Percentiles rank a stretch among this genome's conserved stretches.
These are phyloP conservation scores for Simmondsia chinensis DNA, from an alignment of 148 eudicot genomes.

Conservation along the genomic window DNA sequence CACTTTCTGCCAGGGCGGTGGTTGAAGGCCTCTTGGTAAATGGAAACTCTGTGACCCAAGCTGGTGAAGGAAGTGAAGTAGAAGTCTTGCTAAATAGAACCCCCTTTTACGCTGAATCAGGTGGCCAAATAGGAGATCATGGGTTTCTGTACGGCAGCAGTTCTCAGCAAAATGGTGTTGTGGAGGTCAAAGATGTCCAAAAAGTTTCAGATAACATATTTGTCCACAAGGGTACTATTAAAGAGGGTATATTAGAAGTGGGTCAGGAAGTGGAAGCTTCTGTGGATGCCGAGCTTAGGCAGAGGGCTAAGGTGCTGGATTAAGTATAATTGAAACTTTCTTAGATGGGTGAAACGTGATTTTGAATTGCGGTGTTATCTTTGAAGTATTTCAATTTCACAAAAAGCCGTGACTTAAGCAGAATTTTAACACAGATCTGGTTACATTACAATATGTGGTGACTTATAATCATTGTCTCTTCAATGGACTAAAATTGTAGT, in stretches of 20 bases:
- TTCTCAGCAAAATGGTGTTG: slow-evolving; percentile 36
- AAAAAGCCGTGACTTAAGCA: too few relatives aligned
- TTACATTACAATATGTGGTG: too few relatives aligned
- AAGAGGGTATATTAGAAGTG: slow-evolving; percentile 60
- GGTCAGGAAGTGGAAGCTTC: slow-evolving; percentile 87
- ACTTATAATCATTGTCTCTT: too few relatives aligned
- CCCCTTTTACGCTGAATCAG: slow-evolving; percentile 98
- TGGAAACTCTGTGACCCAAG: slow-evolving; percentile 57
- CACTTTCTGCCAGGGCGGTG: slow-evolving; percentile 53
- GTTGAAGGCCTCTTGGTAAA: slow-evolving; percentile 64
- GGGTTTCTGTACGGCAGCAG: slow-evolving; percentile 61
- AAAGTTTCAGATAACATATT: slow-evolving; percentile 62
- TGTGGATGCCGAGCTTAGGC: slow-evolving; percentile 80
- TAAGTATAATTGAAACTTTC: too few relatives aligned
- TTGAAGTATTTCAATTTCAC: not conserved
- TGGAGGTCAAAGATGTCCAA: slow-evolving; percentile 84
- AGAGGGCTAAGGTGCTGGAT: slow-evolving; percentile 82
- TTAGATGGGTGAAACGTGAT: too few relatives aligned
- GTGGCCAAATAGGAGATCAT: slow-evolving; percentile 95
- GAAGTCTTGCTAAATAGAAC: slow-evolving; percentile 81
- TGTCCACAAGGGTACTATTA: slow-evolving; percentile 70
- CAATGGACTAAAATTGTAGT: too few relatives aligned
- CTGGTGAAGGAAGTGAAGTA: slow-evolving; percentile 77
- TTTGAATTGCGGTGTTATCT: not conserved
- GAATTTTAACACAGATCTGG: too few relatives aligned